Percentiles rank a stretch among this genome's conserved stretches.
phyloP scores from a whole-genome alignment of 352 stramenopile species.

The Phytophthora brassicae region DNA sequence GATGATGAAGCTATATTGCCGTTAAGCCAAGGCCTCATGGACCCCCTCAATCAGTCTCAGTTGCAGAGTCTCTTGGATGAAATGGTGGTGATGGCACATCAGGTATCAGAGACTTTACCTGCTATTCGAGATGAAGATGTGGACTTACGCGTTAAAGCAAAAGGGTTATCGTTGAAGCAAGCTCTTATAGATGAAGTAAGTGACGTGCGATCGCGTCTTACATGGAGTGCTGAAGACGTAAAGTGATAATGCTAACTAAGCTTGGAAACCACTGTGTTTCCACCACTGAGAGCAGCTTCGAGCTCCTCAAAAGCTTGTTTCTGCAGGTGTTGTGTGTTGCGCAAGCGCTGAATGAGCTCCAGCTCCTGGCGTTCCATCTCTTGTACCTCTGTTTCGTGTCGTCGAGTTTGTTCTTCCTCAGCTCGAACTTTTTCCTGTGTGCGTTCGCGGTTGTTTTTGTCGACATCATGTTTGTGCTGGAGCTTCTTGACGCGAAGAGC shows the following conservation, averaged over 20 bases:
- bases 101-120: background rate
- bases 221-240: conserved; percentile 15
- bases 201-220: conserved; percentile 25
- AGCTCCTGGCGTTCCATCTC: conserved; percentile 83
- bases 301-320: conserved; percentile 86
- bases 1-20: conserved; percentile 2
- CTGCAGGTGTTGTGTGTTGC: conserved; percentile 84
- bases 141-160: background rate
- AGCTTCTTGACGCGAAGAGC: conserved; percentile 66
- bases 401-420: conserved; percentile 64
- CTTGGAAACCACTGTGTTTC: conserved; percentile 14
- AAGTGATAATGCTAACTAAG: conserved; percentile 11
- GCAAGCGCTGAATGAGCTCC: conserved; percentile 79
- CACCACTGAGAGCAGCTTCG: conserved; percentile 67
- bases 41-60: conserved; percentile 21
- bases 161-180: conserved; percentile 17
- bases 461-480: conserved; percentile 66
- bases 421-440: conserved; percentile 57
- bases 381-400: conserved; percentile 67
- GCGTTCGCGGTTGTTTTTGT: conserved; percentile 70
- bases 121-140: background rate
- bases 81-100: conserved; percentile 8
- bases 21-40: conserved; percentile 15
- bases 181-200: conserved; percentile 30
- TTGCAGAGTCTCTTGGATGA: conserved; percentile 24